Evolutionary conservation across 306 rosid genomes (phyloP).

Genomic region (Pyrus betulifolia): DNA sequence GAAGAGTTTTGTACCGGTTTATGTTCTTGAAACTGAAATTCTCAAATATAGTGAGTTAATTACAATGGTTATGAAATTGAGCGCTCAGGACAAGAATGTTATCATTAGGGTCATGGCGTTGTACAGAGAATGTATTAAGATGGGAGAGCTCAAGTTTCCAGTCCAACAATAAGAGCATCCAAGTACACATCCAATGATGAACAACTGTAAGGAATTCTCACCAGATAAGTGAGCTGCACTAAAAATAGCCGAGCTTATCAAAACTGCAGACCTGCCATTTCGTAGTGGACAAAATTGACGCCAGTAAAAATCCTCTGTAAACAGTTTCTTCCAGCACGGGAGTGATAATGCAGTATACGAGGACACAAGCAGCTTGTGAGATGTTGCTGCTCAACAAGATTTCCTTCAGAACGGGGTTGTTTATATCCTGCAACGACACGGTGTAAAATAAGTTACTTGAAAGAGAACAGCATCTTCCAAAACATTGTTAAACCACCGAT

Average conservation of each 20-base stretch:
- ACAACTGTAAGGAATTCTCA: conserved; percentile 56
- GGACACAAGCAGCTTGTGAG: conserved; percentile 47
- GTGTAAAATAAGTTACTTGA: neutral
- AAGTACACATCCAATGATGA: conserved; percentile 66
- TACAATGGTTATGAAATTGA: neutral
- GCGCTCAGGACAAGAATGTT: conserved; percentile 34
- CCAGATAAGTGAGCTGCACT: conserved; percentile 72
- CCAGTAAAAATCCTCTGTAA: conserved; percentile 70
- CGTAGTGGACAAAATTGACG: conserved; percentile 53
- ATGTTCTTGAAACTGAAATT: neutral
- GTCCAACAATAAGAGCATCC: conserved; percentile 78
- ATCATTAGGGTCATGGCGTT: conserved; percentile 53
- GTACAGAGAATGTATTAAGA: conserved; percentile 68
- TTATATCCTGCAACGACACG: conserved; percentile 42
- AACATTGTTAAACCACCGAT: neutral
- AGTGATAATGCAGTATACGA: conserved; percentile 52
- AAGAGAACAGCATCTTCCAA: neutral
- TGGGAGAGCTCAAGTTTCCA: conserved; percentile 52
- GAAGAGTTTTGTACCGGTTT: neutral
- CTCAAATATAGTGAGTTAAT: too few relatives aligned
- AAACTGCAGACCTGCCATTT: conserved; percentile 64
- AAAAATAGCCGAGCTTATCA: conserved; percentile 57
- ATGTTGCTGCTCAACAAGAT: conserved; percentile 41
- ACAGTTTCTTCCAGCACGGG: conserved; percentile 74
- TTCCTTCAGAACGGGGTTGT: conserved; percentile 55